phyloP scores from a whole-genome alignment of 108 stramenopile species.

The Skeletonema marinoi region DNA sequence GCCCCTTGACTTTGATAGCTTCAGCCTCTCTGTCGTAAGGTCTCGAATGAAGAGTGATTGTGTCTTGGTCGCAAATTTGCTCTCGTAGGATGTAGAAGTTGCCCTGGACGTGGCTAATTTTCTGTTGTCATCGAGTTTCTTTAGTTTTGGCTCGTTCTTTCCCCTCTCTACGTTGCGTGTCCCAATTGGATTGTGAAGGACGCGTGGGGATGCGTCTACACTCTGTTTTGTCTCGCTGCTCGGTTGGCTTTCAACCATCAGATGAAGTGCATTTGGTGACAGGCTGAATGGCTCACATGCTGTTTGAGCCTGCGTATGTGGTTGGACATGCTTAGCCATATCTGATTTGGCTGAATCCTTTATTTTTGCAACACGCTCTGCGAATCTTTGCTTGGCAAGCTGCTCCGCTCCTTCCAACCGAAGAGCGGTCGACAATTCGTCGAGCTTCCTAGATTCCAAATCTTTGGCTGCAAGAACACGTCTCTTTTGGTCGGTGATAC shows the following conservation, averaged over 20 bases:
- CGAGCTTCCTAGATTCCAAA: conserved; percentile 20
- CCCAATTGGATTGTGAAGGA: not conserved
- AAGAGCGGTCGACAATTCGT: conserved; percentile 8
- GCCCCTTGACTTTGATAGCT: conserved; percentile 32
- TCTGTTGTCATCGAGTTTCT: conserved; percentile 54
- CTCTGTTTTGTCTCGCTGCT: not conserved
- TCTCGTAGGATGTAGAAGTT: conserved; percentile 53
- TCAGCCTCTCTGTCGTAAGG: conserved; percentile 61
- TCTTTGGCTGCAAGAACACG: conserved; percentile 31
- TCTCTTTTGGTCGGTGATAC: conserved; percentile 37
- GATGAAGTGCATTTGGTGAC: not conserved
- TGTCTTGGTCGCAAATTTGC: conserved; percentile 59
- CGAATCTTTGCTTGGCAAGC: conserved; percentile 23
- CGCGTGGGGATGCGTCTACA: not conserved
- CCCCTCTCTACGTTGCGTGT: conserved; percentile 35
- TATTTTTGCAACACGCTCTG: conserved; percentile 26
- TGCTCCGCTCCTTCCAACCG: conserved; percentile 46
- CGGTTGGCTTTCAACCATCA: not conserved
- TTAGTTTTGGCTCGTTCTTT: conserved; percentile 15
- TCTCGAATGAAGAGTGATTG: conserved; percentile 69
- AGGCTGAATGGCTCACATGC: not conserved
- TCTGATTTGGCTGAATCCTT: conserved; percentile 6
- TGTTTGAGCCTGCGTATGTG: not conserved
- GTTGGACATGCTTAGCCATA: not conserved
- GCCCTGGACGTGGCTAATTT: conserved; percentile 65